phyloP scores from a whole-genome alignment of 1,284 basidiomycete species.

The Porogramme epimiltina region DNA sequence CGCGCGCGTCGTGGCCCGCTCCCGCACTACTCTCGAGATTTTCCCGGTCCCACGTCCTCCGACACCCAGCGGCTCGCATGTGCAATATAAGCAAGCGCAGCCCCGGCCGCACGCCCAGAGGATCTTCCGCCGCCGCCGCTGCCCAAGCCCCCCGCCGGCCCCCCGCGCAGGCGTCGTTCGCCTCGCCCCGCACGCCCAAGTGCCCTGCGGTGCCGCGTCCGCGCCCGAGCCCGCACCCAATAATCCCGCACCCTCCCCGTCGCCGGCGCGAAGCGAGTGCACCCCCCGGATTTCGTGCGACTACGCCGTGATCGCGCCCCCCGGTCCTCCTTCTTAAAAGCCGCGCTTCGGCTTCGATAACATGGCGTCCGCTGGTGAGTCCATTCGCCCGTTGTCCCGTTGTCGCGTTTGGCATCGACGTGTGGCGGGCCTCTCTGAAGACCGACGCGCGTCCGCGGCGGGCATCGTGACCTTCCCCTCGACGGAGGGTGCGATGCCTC shows the following conservation, averaged over 20 bases:
- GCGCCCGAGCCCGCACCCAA: background rate
- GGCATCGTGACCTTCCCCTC: background rate
- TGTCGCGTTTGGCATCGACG: background rate
- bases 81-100: conserved; percentile 21
- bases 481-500: too few relatives aligned
- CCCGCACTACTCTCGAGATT: conserved; percentile 33
- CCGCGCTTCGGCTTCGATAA: background rate
- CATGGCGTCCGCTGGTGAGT: background rate
- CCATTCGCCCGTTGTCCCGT: background rate
- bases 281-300: too few relatives aligned
- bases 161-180: background rate
- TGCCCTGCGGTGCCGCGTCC: background rate
- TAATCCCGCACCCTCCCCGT: background rate
- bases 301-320: background rate
- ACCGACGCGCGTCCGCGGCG: background rate
- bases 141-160: background rate
- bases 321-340: background rate
- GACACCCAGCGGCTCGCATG: background rate
- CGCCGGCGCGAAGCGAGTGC: too few relatives aligned
- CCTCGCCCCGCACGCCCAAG: background rate
- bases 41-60: conserved; percentile 29
- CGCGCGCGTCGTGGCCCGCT: conserved; percentile 10
- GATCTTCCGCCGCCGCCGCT: too few relatives aligned
- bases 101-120: too few relatives aligned
- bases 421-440: too few relatives aligned